phyloP scores from a whole-genome alignment of 257 asterid genomes.

The Penstemon davidsonii region DNA sequence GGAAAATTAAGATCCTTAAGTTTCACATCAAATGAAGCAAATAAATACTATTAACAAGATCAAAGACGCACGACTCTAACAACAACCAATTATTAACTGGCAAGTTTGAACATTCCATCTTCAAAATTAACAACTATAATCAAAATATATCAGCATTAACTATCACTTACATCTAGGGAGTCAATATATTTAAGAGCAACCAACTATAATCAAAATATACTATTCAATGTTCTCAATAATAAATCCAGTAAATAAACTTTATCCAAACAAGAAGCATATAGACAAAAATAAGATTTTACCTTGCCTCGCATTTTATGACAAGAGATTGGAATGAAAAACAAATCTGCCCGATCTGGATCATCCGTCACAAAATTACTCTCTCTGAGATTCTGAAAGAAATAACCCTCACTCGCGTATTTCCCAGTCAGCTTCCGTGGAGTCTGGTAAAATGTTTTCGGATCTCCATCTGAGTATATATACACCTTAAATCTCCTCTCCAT shows the following conservation, averaged over 20 bases:
- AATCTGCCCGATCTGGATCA: slow-evolving; percentile 84
- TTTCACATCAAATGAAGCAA: too few relatives aligned
- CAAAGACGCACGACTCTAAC: not conserved
- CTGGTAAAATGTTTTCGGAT: slow-evolving; percentile 90
- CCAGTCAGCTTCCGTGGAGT: slow-evolving; percentile 98
- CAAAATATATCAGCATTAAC: too few relatives aligned
- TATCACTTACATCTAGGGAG: not conserved
- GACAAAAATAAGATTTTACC: slow-evolving; percentile 38
- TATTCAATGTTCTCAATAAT: too few relatives aligned
- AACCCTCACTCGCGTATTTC: slow-evolving; percentile 93
- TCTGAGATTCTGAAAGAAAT: slow-evolving; percentile 85
- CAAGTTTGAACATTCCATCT: too few relatives aligned
- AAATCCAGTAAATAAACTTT: too few relatives aligned
- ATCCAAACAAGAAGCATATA: too few relatives aligned
- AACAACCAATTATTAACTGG: too few relatives aligned
- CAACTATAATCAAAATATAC: too few relatives aligned
- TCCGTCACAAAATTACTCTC: slow-evolving; percentile 78
- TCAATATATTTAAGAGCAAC: not conserved
- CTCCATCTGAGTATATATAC: slow-evolving; percentile 87
- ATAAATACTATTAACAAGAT: too few relatives aligned
- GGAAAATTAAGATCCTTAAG: too few relatives aligned
- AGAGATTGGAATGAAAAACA: slow-evolving; percentile 95
- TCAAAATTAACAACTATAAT: too few relatives aligned
- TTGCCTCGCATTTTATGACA: slow-evolving; percentile 99
- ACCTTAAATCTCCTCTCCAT: slow-evolving; percentile 86